Evolutionary conservation across 2,329 filamentous ascomycete genomes (phyloP).

Genomic region (Verticillium tricorpus): DNA sequence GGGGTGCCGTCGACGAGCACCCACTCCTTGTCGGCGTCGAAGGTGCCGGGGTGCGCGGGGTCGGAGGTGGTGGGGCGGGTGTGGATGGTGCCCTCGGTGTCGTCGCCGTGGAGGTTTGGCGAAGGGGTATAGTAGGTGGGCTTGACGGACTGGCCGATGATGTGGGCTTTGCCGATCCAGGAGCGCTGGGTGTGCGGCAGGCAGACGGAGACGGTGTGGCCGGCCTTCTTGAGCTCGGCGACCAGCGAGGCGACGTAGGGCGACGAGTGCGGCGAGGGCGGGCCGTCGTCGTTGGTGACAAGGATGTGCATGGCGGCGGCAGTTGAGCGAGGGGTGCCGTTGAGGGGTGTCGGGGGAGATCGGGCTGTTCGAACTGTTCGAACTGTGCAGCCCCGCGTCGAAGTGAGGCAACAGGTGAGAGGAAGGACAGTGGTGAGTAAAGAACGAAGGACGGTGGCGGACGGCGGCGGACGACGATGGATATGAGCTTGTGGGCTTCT

Average conservation of each 20-base stretch:
- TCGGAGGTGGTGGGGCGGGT: conserved; percentile 44
- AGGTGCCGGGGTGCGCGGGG: conserved; percentile 14
- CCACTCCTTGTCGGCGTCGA: conserved; percentile 66
- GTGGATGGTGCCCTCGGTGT: conserved; percentile 61
- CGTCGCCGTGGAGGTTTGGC: conserved; percentile 32
- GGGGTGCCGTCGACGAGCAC: conserved; percentile 77
- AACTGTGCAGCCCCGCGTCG: background rate
- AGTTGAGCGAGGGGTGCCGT: background rate
- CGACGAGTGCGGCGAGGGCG: conserved; percentile 71
- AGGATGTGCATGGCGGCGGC: conserved; percentile 53
- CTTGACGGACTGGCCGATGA: conserved; percentile 83
- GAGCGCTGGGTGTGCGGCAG: conserved; percentile 88
- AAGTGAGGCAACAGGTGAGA: background rate
- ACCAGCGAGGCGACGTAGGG: conserved; percentile 77
- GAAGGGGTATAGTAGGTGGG: conserved; percentile 75
- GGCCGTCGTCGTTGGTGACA: conserved; percentile 76
- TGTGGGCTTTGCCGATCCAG: conserved; percentile 98
- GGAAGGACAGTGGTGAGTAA: background rate
- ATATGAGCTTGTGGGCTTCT: too few species aligned
- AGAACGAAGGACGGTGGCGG: too few species aligned
- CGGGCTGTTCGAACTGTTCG: too few species aligned
- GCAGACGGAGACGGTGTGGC: conserved; percentile 86
- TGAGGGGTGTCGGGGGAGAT: too few species aligned
- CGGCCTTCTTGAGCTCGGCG: conserved; percentile 63
- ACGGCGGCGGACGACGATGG: too few species aligned